phyloP scores from a whole-genome alignment of 768 basidiomycete species.

The Pisolithus albus region DNA sequence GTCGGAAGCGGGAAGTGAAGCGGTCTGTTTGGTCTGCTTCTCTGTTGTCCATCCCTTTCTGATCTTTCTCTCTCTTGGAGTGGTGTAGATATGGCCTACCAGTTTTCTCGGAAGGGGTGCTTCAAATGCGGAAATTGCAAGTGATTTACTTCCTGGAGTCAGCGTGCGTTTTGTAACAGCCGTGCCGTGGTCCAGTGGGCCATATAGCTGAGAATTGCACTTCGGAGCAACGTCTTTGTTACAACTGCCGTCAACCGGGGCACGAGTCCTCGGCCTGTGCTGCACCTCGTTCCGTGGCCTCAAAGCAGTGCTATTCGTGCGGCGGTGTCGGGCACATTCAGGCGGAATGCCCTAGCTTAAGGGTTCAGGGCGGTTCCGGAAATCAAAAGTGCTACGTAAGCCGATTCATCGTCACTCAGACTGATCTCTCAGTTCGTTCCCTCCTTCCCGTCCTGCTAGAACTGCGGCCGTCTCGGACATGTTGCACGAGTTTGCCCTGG shows the following conservation, averaged over 20 bases:
- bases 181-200: constrained; percentile 51
- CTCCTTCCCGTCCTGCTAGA: constrained; percentile 36
- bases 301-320: constrained; percentile 91
- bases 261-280: constrained; percentile 89
- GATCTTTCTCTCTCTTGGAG: constrained; percentile 26
- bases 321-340: constrained; percentile 89
- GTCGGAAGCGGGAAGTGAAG: constrained; percentile 71
- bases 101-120: constrained; percentile 82
- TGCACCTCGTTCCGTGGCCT: constrained; percentile 70
- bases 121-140: constrained; percentile 91
- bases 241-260: constrained; percentile 92
- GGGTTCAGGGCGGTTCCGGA: constrained; percentile 45
- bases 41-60: constrained; percentile 2
- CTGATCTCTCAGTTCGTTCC: constrained; percentile 2
- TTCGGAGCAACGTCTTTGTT: constrained; percentile 84
- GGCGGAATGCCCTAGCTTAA: constrained; percentile 78
- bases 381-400: constrained; percentile 83
- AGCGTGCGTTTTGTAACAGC: constrained; percentile 9
- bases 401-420: constrained; percentile 1
- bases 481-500: constrained; percentile 72
- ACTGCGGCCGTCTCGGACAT: constrained; percentile 78
- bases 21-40: constrained; percentile 35
- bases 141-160: constrained; percentile 25
- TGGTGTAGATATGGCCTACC: constrained; percentile 60
- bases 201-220: constrained; percentile 92